Base-by-base conservation (phyloP, 108 stramenopile species). In the Skeletonema grethae region DNA sequence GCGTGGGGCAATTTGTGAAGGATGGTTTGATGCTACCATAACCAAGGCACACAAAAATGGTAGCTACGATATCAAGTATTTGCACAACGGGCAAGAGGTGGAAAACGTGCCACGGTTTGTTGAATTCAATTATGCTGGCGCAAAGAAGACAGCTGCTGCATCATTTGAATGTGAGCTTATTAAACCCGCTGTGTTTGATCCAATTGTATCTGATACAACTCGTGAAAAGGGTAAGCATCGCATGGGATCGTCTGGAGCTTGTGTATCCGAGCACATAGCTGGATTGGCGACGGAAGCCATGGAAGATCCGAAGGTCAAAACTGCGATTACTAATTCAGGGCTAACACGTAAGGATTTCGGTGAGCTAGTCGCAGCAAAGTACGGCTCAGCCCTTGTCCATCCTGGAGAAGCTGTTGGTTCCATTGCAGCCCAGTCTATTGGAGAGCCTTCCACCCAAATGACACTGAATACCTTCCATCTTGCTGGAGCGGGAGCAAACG, bases 381-480 rank as follows among this genome's bases (percentile, higher is more conserved):
- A 97, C 79, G 82, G 91, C 60, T 71, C 88, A 8, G 90, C 97
- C 30, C 80, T 99, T 30, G 96, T 90, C 20, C 84, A 86, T 53
- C 99, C 99, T 1, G 99, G 99, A n/a, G 99, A 99, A 84, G 96
- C 98, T 5, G 99, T 99, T 6, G 99, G 99, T 30, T 85, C 91
- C 10, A 96, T 99, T 64, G 98, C 99, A 25, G 99, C 97, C 16
- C 98, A 99, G 76, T 89, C 87, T 12, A 83, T 98, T 57, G 97
- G 99, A 10, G 99, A 99, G 77, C 99, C 99, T 4, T 99, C 98
- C 15, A 99, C 99, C 7, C 99, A 99, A 74, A 99, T 99, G 99
- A 99, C 99, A 12, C 90, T 99, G 10, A 99, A 99, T 83, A 99
- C 99, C 6, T 99, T 99, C 73, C 99, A 99, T 65, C 82, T 99